These are phyloP conservation scores for Collybiopsis confluens DNA, from an alignment of 768 basidiomycete genomes.

Conservation along the genomic window DNA sequence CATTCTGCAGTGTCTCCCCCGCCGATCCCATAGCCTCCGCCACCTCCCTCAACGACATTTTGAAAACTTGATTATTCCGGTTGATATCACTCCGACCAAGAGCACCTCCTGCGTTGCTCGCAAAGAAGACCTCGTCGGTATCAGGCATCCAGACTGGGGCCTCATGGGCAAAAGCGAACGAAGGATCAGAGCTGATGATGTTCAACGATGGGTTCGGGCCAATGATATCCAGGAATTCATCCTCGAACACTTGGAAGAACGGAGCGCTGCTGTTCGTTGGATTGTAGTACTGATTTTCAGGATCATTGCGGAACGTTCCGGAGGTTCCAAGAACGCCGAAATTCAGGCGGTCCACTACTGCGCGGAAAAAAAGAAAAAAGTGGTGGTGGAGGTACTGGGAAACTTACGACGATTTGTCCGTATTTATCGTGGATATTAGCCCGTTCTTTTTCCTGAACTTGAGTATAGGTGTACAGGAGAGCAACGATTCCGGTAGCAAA, in stretches of 20 bases:
- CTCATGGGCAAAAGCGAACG: conserved; percentile 53
- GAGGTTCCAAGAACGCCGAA: conserved; percentile 15
- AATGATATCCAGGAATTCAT: conserved; percentile 39
- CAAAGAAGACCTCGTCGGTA: conserved; percentile 49
- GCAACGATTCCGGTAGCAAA: too few species aligned
- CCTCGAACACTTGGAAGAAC: conserved; percentile 50
- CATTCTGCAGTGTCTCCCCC: conserved; percentile 9
- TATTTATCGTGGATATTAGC: too few species aligned
- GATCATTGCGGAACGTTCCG: conserved; percentile 15
- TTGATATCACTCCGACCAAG: conserved; percentile 40
- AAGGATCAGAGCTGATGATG: conserved; percentile 37
- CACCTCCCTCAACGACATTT: conserved; percentile 39
- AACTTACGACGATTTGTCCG: too few species aligned
- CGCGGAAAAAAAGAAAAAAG: too few species aligned
- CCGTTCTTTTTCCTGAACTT: not conserved
- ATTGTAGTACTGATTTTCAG: conserved; percentile 38
- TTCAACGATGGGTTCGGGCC: conserved; percentile 41
- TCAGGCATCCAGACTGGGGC: conserved; percentile 47
- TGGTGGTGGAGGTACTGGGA: too few species aligned
- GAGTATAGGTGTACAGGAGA: too few species aligned
- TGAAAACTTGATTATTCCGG: conserved; percentile 40
- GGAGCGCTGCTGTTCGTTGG: conserved; percentile 43
- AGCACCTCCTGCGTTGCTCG: conserved; percentile 36
- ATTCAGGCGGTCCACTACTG: conserved; percentile 12
- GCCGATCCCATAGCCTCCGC: conserved; percentile 23